Percentiles rank a stretch among this genome's conserved stretches.
These are phyloP conservation scores for Mycena crocata DNA, from an alignment of 768 basidiomycete species.

Conservation along the genomic window DNA sequence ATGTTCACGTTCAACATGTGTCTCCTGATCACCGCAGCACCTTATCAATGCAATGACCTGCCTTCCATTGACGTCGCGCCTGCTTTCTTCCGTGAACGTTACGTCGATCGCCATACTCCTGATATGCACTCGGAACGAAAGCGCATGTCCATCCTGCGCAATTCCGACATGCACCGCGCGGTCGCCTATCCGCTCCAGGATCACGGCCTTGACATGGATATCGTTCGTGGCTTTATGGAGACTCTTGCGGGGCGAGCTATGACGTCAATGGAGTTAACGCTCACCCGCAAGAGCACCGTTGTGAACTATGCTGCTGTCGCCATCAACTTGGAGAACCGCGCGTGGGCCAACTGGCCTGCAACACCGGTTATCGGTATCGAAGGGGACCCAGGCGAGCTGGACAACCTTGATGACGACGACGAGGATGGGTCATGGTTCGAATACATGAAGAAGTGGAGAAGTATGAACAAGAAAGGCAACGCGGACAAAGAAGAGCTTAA, in stretches of 20 bases:
- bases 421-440: conserved; percentile 38
- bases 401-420: conserved; percentile 11
- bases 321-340: conserved; percentile 25
- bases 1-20: conserved; percentile 60
- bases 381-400: conserved; percentile 41
- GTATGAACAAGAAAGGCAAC: conserved; percentile 38
- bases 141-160: conserved; percentile 46
- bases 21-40: conserved; percentile 28
- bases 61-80: conserved; percentile 35
- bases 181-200: conserved; percentile 22
- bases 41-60: conserved; percentile 32
- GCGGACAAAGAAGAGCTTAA: conserved; percentile 17
- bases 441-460: conserved; percentile 44
- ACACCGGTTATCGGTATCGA: conserved; percentile 39
- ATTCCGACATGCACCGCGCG: conserved; percentile 37
- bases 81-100: conserved; percentile 40
- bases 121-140: conserved; percentile 25
- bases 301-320: conserved; percentile 23
- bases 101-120: conserved; percentile 26
- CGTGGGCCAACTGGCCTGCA: conserved; percentile 39
- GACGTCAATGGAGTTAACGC: conserved; percentile 35
- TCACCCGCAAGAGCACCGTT: conserved; percentile 31
- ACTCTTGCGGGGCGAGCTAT: conserved; percentile 40
- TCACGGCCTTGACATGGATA: conserved; percentile 15
- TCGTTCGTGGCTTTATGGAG: conserved; percentile 44